phyloP scores from a whole-genome alignment of 768 basidiomycete genomes.

The Calvatia gigantea region DNA sequence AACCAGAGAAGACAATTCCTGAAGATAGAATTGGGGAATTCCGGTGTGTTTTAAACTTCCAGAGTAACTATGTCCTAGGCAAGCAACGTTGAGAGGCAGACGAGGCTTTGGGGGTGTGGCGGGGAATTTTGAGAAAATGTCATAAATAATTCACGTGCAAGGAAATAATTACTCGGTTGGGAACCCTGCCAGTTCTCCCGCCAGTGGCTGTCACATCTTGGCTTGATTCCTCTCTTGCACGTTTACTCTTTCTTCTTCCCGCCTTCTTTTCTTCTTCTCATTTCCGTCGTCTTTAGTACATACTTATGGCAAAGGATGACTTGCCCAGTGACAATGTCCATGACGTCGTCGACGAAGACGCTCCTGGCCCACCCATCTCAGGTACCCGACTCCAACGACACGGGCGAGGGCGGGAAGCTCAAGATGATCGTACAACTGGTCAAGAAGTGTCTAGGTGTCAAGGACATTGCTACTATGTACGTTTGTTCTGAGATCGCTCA shows the following conservation, averaged over 20 bases:
- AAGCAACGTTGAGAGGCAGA: background rate
- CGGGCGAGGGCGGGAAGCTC: slow-evolving; percentile 86
- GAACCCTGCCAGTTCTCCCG: background rate
- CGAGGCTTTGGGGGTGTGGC: background rate
- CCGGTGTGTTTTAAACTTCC: too few relatives aligned
- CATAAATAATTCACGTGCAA: slow-evolving; percentile 5
- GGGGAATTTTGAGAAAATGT: background rate
- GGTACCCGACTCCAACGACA: slow-evolving; percentile 67
- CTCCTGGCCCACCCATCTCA: slow-evolving; percentile 54
- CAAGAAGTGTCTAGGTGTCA: slow-evolving; percentile 89
- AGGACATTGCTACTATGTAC: slow-evolving; percentile 92
- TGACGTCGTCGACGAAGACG: slow-evolving; percentile 38
- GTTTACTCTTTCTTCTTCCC: background rate
- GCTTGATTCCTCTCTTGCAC: background rate
- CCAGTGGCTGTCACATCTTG: background rate
- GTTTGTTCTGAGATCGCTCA: slow-evolving; percentile 24
- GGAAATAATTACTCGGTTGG: background rate
- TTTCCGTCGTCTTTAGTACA: too few relatives aligned
- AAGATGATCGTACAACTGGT: slow-evolving; percentile 92
- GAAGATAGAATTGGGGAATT: too few relatives aligned
- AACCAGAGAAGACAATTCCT: too few relatives aligned
- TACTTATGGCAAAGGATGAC: slow-evolving; percentile 1
- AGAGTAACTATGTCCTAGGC: background rate
- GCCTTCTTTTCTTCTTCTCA: background rate
- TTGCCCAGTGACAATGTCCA: background rate